These are phyloP conservation scores for Termitomyces sp. DNA, from an alignment of 768 basidiomycete species.

Conservation along the genomic window DNA sequence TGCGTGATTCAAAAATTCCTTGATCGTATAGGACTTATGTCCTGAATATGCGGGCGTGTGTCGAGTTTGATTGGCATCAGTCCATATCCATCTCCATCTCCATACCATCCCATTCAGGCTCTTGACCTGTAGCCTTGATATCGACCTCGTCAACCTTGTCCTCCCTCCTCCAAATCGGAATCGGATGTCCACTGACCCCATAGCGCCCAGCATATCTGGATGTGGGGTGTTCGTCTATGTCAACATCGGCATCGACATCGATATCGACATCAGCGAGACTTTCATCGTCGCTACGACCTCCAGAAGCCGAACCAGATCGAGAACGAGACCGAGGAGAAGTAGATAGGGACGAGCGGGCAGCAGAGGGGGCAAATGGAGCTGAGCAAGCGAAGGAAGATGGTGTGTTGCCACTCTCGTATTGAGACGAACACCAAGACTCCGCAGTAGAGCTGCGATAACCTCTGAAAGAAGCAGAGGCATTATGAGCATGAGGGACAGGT, in stretches of 20 bases:
- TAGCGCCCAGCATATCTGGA: slow-evolving; percentile 16
- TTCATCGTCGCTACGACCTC: slow-evolving; percentile 26
- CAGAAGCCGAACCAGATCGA: slow-evolving; percentile 26
- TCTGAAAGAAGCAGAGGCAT: slow-evolving; percentile 8
- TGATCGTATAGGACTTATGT: background rate
- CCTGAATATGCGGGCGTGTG: background rate
- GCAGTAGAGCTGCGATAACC: slow-evolving; percentile 22
- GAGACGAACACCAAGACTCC: slow-evolving; percentile 28
- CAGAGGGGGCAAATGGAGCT: slow-evolving; percentile 14
- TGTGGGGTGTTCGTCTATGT: slow-evolving; percentile 17
- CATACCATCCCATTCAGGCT: slow-evolving; percentile 49
- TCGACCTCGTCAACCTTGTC: slow-evolving; percentile 39
- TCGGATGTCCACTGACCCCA: slow-evolving; percentile 15
- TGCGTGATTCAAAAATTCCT: slow-evolving; percentile 5
- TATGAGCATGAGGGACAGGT: slow-evolving; percentile 20
- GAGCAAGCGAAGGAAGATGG: slow-evolving; percentile 19
- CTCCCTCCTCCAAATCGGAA: slow-evolving; percentile 32
- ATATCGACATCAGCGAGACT: slow-evolving; percentile 27
- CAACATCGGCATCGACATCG: slow-evolving; percentile 21
- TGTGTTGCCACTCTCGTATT: slow-evolving; percentile 12
- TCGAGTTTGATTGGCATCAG: slow-evolving; percentile 18
- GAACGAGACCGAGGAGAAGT: slow-evolving; percentile 28
- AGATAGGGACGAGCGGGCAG: slow-evolving; percentile 46
- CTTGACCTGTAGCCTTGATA: slow-evolving; percentile 19
- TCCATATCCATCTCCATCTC: slow-evolving; percentile 78